phyloP scores from a whole-genome alignment of 306 rosid species.

The Lithocarpus polystachyus region DNA sequence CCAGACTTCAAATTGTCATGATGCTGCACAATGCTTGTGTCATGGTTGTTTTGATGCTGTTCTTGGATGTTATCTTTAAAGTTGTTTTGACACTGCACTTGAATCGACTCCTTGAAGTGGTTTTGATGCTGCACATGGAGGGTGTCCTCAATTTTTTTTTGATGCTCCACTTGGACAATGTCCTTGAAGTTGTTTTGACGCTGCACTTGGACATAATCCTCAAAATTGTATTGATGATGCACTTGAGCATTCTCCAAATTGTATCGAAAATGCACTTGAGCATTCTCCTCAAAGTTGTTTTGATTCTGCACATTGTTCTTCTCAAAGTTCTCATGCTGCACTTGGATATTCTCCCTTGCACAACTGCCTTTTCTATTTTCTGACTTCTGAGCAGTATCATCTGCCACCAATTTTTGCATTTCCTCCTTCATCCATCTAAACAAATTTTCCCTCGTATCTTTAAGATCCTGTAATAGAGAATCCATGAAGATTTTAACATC shows the following conservation, averaged over 20 bases:
- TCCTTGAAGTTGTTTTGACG: conserved; percentile 7
- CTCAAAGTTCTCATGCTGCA: not conserved
- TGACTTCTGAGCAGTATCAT: not conserved
- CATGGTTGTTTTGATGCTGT: conserved; percentile 1
- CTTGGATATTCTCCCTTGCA: not conserved
- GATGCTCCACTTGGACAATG: not conserved
- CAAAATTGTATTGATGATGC: not conserved
- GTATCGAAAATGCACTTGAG: not conserved
- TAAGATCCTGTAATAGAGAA: conserved; percentile 33
- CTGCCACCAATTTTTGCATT: conserved; percentile 19
- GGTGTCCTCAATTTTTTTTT: not conserved
- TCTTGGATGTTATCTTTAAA: not conserved
- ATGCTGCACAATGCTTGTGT: not conserved
- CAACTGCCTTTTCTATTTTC: not conserved
- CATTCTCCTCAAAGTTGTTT: conserved; percentile 2
- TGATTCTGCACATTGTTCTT: not conserved
- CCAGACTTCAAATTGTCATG: conserved; percentile 2
- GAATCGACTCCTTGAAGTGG: not conserved
- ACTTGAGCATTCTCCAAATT: not conserved
- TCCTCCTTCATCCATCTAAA: conserved; percentile 31
- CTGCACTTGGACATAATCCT: not conserved
- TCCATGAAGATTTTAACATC: conserved; percentile 25
- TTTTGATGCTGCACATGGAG: not conserved
- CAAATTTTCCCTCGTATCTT: conserved; percentile 19
- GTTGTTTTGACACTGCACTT: not conserved